Evolutionary conservation across 306 rosid genomes (phyloP).

Genomic region (Castanopsis chinensis): DNA sequence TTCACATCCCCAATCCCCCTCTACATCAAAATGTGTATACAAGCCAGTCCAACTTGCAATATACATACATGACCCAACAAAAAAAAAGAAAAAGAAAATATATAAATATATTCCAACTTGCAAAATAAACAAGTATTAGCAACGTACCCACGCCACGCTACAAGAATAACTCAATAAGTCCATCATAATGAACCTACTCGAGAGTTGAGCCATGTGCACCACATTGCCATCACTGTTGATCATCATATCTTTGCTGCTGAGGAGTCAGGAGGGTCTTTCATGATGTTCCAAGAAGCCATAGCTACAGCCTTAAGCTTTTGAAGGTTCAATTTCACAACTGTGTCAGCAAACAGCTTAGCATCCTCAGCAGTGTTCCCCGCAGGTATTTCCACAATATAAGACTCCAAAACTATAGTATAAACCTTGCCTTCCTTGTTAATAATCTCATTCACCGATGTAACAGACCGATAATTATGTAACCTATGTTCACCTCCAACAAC

Average conservation of each 20-base stretch:
- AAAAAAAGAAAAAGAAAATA: neutral
- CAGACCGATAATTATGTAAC: constrained; percentile 67
- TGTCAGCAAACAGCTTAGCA: constrained; percentile 82
- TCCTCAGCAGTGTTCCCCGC: constrained; percentile 85
- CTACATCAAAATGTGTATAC: neutral
- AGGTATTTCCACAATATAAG: constrained; percentile 78
- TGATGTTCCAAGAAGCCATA: constrained; percentile 16
- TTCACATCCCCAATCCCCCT: too few species aligned
- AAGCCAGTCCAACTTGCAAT: neutral
- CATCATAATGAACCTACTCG: neutral
- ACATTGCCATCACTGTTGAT: neutral
- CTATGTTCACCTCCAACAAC: constrained; percentile 90
- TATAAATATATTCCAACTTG: neutral
- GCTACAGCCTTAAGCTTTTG: constrained; percentile 75
- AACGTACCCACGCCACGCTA: neutral
- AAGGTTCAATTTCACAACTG: constrained; percentile 82
- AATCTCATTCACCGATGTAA: constrained; percentile 77
- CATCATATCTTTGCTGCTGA: neutral
- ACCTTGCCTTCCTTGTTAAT: constrained; percentile 36
- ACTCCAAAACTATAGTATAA: constrained; percentile 73
- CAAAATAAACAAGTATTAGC: neutral
- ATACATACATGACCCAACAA: too few species aligned
- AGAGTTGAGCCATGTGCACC: neutral
- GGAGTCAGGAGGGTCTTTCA: too few species aligned
- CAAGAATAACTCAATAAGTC: neutral